Evolutionary conservation across 768 basidiomycete species (phyloP).

Genomic region (Mycena maculata): DNA sequence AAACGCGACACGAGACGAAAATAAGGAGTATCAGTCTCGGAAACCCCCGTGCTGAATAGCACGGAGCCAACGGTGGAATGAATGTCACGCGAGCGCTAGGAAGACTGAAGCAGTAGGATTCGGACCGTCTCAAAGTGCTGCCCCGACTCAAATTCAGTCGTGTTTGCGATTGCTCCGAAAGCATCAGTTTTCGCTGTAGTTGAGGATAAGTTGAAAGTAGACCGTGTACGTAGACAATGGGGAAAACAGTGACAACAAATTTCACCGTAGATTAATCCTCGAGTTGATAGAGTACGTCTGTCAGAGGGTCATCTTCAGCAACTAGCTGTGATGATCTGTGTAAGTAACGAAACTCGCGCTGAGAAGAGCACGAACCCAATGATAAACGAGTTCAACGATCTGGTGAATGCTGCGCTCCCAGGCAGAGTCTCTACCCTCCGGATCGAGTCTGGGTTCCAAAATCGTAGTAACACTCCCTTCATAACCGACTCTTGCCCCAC

Average conservation of each 20-base stretch:
- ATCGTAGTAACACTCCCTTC: conserved; percentile 29
- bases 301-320: conserved; percentile 1
- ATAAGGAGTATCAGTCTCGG: conserved; percentile 8
- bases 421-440: background rate
- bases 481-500: conserved; percentile 17
- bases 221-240: conserved; percentile 1
- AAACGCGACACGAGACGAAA: conserved; percentile 5
- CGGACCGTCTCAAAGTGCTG: background rate
- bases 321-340: conserved; percentile 8
- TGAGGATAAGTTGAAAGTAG: conserved; percentile 5
- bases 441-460: conserved; percentile 7
- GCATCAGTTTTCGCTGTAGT: conserved; percentile 3
- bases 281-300: conserved; percentile 5
- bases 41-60: conserved; percentile 1
- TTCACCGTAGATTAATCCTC: conserved; percentile 1
- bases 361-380: conserved; percentile 38
- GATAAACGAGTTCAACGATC: conserved; percentile 40
- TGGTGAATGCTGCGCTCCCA: conserved; percentile 37
- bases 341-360: background rate
- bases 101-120: conserved; percentile 2
- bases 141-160: conserved; percentile 3
- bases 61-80: conserved; percentile 3
- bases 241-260: background rate
- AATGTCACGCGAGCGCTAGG: conserved; percentile 5
- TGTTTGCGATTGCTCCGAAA: background rate